Conservation (phyloP, 2,329 filamentous ascomycete species). For the Arthrocladium fulminans region DNA sequence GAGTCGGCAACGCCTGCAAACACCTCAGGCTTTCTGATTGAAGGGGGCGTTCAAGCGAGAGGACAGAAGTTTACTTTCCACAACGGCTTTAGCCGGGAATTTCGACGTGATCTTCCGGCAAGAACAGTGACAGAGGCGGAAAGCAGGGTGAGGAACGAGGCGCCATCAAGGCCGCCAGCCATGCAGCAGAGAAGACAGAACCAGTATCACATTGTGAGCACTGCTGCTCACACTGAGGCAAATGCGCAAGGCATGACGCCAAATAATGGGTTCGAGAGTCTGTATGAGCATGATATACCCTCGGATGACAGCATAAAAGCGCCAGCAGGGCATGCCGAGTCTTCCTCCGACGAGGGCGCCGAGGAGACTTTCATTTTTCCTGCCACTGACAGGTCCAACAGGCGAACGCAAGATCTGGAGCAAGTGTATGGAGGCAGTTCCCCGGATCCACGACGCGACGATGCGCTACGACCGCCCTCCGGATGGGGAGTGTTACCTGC, state of each 20-base stretch:
- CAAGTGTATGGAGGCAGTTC: neutral
- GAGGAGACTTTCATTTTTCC: neutral
- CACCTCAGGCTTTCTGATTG: neutral
- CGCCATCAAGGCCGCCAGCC: neutral
- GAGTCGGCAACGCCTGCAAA: neutral
- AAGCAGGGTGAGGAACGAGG: neutral
- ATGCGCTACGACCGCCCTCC: neutral
- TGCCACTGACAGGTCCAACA: neutral
- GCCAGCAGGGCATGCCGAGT: neutral
- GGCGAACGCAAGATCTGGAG: neutral
- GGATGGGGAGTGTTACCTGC: neutral
- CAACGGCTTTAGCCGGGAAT: neutral
- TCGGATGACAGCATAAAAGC: neutral
- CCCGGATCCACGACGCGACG: neutral
- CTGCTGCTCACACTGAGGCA: neutral
- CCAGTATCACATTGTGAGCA: neutral
- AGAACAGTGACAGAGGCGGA: neutral
- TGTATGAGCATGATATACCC: neutral
- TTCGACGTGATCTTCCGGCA: no score
- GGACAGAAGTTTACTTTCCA: neutral
- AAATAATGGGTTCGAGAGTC: neutral
- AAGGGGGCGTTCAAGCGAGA: neutral
- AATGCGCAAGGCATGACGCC: neutral
- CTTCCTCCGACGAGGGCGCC: neutral
- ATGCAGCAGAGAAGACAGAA: neutral